Percentiles rank a stretch among this genome's conserved stretches.
Evolutionary conservation across 2,329 filamentous ascomycete genomes (phyloP).

Genomic region (Cercospora citrullina): DNA sequence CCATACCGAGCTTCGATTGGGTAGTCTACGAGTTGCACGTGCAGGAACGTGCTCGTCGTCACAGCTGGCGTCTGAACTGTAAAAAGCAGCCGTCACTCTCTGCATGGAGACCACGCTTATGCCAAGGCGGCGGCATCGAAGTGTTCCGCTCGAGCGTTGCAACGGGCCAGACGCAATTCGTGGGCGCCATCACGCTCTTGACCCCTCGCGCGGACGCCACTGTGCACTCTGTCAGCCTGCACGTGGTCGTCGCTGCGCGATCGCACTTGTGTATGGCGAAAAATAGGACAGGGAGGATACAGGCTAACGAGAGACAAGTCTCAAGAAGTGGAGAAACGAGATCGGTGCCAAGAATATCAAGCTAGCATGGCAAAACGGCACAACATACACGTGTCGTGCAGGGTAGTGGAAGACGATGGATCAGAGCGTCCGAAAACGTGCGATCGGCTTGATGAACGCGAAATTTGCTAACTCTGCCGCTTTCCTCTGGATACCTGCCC

Average conservation of each 20-base stretch:
- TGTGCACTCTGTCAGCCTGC: background rate
- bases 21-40: background rate
- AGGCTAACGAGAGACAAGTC: background rate
- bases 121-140: background rate
- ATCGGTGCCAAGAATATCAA: background rate
- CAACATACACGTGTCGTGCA: background rate
- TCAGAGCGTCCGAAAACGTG: background rate
- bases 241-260: background rate
- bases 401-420: background rate
- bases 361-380: background rate
- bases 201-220: background rate
- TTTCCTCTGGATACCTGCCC: background rate
- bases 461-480: background rate
- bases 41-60: background rate
- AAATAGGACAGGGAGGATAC: background rate
- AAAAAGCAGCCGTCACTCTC: background rate
- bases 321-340: background rate
- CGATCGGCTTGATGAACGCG: background rate
- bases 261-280: background rate
- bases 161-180: background rate
- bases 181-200: background rate
- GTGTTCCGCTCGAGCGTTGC: background rate
- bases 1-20: background rate
- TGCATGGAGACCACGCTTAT: conserved; percentile 1
- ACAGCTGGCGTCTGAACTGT: background rate